Evolutionary conservation across 768 basidiomycete species (phyloP).

Genomic region (Infundibulicybe gibba): DNA sequence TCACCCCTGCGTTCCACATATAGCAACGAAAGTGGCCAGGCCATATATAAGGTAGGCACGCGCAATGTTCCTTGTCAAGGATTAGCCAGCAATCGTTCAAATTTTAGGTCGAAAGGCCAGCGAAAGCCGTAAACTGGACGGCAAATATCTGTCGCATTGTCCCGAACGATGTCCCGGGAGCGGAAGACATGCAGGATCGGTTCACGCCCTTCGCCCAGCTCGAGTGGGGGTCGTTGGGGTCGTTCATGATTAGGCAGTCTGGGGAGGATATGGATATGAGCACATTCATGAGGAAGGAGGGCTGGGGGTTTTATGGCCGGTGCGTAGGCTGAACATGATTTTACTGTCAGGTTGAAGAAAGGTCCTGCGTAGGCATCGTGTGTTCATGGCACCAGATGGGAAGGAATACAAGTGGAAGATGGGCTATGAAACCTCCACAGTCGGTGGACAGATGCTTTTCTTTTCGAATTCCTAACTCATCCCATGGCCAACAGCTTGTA

Average conservation of each 20-base stretch:
- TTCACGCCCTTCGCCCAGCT: slow-evolving; percentile 4
- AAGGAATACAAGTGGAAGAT: background rate
- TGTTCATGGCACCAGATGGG: background rate
- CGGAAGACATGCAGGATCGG: background rate
- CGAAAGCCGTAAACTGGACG: background rate
- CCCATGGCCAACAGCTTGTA: background rate
- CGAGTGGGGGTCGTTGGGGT: slow-evolving; percentile 10
- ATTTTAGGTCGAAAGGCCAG: too few species aligned
- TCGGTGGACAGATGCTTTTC: background rate
- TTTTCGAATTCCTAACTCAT: background rate
- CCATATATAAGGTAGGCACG: background rate
- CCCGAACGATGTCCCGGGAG: background rate
- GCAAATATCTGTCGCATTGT: background rate
- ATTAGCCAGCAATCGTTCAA: too few species aligned
- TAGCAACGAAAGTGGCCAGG: background rate
- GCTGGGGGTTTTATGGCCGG: background rate
- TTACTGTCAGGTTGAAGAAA: background rate
- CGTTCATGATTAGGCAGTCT: slow-evolving; percentile 1
- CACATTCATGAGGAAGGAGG: background rate
- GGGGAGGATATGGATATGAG: background rate
- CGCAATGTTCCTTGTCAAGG: background rate
- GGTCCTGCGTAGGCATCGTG: background rate
- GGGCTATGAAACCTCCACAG: background rate
- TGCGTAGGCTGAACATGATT: background rate
- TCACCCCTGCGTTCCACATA: background rate